Evolutionary conservation across 352 stramenopile genomes (phyloP), one percentile per base, ranked within the genome.

Genomic region (Plasmopara muralis): DNA sequence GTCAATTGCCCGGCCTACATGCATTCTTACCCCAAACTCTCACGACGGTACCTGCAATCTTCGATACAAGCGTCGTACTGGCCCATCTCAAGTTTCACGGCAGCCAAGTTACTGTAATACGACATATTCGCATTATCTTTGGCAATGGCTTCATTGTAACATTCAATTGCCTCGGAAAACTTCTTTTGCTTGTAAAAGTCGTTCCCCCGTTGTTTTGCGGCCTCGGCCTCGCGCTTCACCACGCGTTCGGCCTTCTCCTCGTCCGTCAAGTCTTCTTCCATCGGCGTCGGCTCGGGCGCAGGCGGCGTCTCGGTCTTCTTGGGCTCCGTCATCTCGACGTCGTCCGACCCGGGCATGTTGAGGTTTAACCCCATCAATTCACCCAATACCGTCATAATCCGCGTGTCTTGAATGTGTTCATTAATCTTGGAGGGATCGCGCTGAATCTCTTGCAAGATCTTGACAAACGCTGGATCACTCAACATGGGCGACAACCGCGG

Each of bases 141-240:
- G 31, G 76, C 83, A 56, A 98, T 97, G 2, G 96, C 96, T 64
- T 98, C 94, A 18, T 96, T 83, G 78, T 99, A 99, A 49, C 87
- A 89, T 50, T 77, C 85, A 25, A 99, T 72, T 20, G 83, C 83
- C 43, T 94, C 83, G 0, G 94, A 77, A 62, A 99, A 99, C 60
- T 97, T 63, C 68, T 99, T 98, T 40, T 85, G 55, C 80, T 99
- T 98, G 91, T 99, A 99, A 6, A 98, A 74, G 6, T 82, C 77
- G 63, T 99, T 99, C 40, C 97, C 97, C 35, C 85, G 77, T 44
- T 97, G 74, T 73, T 99, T 99, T 50, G 89, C 82, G 33, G 85
- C 83, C 9, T 95, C 74, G 0, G 95, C 93, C 15, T 68, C 71
- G 52, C 93, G 85, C 58, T 86, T 83, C 0, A 14, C 51, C 15